A percentile compares a stretch with the other conserved stretches of the same genome.
These are phyloP conservation scores for Vaccinium myrtillus DNA, from an alignment of 148 eudicot genomes.

Conservation along the genomic window DNA sequence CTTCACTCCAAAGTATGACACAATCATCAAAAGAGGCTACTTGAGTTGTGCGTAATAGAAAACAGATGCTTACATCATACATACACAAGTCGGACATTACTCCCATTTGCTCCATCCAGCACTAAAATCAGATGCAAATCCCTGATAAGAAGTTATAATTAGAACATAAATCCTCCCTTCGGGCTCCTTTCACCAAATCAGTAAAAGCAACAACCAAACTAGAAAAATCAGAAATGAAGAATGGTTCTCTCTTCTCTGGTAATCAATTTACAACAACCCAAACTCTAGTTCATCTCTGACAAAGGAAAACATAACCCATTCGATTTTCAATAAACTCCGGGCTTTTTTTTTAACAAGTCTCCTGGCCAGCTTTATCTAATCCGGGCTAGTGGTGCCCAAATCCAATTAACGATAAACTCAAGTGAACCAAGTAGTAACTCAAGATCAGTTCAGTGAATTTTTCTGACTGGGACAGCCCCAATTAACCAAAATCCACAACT, in stretches of 20 bases:
- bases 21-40: background rate
- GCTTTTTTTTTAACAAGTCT: no score
- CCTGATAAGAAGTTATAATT: constrained; percentile 38
- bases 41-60: background rate
- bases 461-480: background rate
- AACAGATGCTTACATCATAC: constrained; percentile 50
- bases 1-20: background rate
- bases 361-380: no score
- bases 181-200: constrained; percentile 30
- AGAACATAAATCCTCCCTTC: constrained; percentile 24
- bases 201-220: constrained; percentile 16
- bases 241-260: background rate
- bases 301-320: no score
- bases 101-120: constrained; percentile 38
- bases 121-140: constrained; percentile 25
- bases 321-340: no score
- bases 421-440: background rate
- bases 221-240: constrained; percentile 20
- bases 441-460: background rate
- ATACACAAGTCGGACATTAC: constrained; percentile 62
- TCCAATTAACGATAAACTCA: no score
- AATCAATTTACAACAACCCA: background rate
- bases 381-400: no score
- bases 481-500: background rate
- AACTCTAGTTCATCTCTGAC: background rate